Evolutionary conservation across 495 filamentous ascomycete genomes (phyloP), one percentile per base, ranked within the genome.

Genomic region (Melanomma pulvis-pyrius): DNA sequence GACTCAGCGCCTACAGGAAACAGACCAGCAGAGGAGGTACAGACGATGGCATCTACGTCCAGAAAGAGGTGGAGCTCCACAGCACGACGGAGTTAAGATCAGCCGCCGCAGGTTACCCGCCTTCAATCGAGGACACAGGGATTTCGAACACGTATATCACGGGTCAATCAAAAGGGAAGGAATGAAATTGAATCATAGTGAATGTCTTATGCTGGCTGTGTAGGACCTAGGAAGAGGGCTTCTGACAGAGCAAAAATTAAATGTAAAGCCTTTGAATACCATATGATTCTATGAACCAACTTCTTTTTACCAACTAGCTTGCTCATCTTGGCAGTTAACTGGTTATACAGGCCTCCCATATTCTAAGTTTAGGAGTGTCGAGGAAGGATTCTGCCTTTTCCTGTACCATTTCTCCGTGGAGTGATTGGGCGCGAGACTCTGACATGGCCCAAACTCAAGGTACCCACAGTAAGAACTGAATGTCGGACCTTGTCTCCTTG

Each of bases 51-150:
- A 59, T 66, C 11, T 66, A 66, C 48, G 36, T 66, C 4, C 55
- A 36, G 34, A 59, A 66, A 34, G 63, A 66, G 8, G 30, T 66
- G n/a, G 63, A 66, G 46, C 28, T 66, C 24, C 63, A 61, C 22
- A 60, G 55, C 28, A 66, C 55, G 9, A 60, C 63, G n/a, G 63
- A 66, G 48, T 30, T 66, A 24, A 57, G 56, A 19, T 29, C 13
- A 17, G 52, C 51, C 30, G 59, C 46, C 25, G 62, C 62, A 1
- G 59, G 47, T 24, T 65, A 51, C 28, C n/a, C 13, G 21, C 25
- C 11, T 26, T 65, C 62, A 25, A 24, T 58, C 9, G 62, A 65
- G 28, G 61, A 63, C 6, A 41, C 21, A 28, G 41, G 59, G 22
- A 39, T 30, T 29, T 22, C 28, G 34, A 57, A 22, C 21, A 25